Percentiles rank a stretch among this genome's conserved stretches.
Evolutionary conservation across 2,329 filamentous ascomycete genomes (phyloP).

Genomic region (Anthostomella pinea): DNA sequence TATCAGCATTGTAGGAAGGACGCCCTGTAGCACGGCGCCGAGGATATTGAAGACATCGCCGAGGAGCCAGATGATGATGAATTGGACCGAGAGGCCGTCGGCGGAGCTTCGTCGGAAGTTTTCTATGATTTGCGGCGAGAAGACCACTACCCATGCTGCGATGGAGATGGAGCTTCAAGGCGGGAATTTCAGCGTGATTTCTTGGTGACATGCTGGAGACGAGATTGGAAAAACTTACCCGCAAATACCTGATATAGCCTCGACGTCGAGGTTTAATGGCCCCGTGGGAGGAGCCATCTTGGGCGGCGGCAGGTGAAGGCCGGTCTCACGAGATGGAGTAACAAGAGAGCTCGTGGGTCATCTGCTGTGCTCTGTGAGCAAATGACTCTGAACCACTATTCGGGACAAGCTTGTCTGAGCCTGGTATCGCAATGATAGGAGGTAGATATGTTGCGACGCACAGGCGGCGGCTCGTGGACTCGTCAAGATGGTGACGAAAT

Average conservation of each 20-base stretch:
- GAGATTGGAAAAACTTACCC: conserved; percentile 52
- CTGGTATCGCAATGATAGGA: no score
- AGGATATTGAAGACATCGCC: conserved; percentile 97
- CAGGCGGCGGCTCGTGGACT: no score
- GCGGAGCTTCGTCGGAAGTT: conserved; percentile 85
- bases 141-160: conserved; percentile 96
- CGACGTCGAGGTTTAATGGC: conserved; percentile 73
- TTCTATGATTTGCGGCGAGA: conserved; percentile 93
- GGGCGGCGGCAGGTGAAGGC: no score
- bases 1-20: conserved; percentile 91
- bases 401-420: no score
- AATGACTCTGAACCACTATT: no score
- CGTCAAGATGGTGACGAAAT: conserved; percentile 1
- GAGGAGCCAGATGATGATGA: conserved; percentile 87
- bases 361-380: no score
- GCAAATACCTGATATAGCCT: conserved; percentile 88
- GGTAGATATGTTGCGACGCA: no score
- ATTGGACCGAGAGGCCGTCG: conserved; percentile 85
- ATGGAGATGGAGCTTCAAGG: conserved; percentile 80
- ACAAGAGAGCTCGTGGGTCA: no score
- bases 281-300: conserved; percentile 53
- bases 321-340: no score
- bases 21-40: conserved; percentile 85
- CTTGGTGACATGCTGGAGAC: no score
- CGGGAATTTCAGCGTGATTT: conserved; percentile 7